Evolutionary conservation across 1,284 basidiomycete genomes (phyloP), one percentile per base, ranked within the genome.

Genomic region (Cutaneotrichosporon sp.): DNA sequence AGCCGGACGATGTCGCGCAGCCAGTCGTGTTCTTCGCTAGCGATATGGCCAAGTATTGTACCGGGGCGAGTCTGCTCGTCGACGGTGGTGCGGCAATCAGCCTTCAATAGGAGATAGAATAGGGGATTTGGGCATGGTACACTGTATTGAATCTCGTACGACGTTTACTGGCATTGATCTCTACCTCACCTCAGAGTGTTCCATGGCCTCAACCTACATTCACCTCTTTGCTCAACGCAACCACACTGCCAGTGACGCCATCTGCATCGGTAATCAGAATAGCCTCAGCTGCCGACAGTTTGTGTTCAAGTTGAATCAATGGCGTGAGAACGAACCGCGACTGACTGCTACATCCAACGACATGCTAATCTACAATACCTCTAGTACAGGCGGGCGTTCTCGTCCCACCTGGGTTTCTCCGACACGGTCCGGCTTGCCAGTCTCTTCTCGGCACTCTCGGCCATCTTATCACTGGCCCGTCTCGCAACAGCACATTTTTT

Each of bases 21-120:
- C 89, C 89, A 0, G 87, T 88, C 9, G 85, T 90, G 4, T 91
- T 91, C 78, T 83, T 91, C 50, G 88, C 87, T 0, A 88, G 86
- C 70, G 89, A 90, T 70, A 82, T 91, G 68, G 88, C 89, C 2
- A 85, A 85, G 70, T 91, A 91, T 75, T 76, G 76, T 49, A 73
- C 76, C 5, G 73, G 77, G 6, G 70, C 72, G 14, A 72, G 71
- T 40, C 78, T 91, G 16, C 80, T 91, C 4, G 90, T 90, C 0
- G 90, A 91, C 73, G 90, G 90, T 7, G 90, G 90, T 0, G 81
- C 88, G 34, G 90, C 90, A 68, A 90, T 91, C 40, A 90, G 90
- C 68, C 82, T 92, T 60, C 90, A 91, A 75, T 91, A 76, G 47
- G 38, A 10, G 26, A 26, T 26, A 26, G 26, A 26, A 26, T 1